Conservation (phyloP, 1,139 yeast species). For the Torulaspora globosa region DNA sequence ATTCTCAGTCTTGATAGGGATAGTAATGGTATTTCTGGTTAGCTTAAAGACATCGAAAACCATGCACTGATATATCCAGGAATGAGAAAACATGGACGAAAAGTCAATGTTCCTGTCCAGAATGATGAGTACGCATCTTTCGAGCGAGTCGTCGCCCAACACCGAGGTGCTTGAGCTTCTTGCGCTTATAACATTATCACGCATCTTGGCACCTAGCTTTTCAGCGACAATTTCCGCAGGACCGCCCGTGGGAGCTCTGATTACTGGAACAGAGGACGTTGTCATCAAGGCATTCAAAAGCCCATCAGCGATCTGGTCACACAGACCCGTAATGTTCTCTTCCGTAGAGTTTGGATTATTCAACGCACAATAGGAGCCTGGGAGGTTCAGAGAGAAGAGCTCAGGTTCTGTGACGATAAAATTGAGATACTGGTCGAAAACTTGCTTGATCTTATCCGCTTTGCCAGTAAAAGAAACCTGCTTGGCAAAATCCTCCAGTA, state of each 20-base stretch:
- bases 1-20: slow-evolving; percentile 44
- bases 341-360: slow-evolving; percentile 71
- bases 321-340: slow-evolving; percentile 62
- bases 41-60: slow-evolving; percentile 87
- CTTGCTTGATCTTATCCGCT: slow-evolving; percentile 71
- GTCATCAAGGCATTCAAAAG: slow-evolving; percentile 77
- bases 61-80: slow-evolving; percentile 97
- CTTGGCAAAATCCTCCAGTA: slow-evolving; percentile 85
- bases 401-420: slow-evolving; percentile 91
- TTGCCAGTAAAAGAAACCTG: slow-evolving; percentile 69
- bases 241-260: slow-evolving; percentile 87
- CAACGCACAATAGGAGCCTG: slow-evolving; percentile 60
- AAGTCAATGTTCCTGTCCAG: slow-evolving; percentile 87
- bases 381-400: slow-evolving; percentile 72
- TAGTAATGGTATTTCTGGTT: slow-evolving; percentile 71
- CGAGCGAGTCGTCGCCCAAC: slow-evolving; percentile 37
- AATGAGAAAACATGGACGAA: slow-evolving; percentile 90
- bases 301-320: slow-evolving; percentile 72
- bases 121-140: slow-evolving; percentile 72
- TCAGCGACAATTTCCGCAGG: slow-evolving; percentile 94
- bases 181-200: slow-evolving; percentile 79
- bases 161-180: slow-evolving; percentile 40
- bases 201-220: slow-evolving; percentile 71
- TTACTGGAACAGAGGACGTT: slow-evolving; percentile 75
- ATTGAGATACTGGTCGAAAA: slow-evolving; percentile 88